Conservation (phyloP, 371 early-diverging fungal genomes). For the Dinochytrium kinnereticum region DNA sequence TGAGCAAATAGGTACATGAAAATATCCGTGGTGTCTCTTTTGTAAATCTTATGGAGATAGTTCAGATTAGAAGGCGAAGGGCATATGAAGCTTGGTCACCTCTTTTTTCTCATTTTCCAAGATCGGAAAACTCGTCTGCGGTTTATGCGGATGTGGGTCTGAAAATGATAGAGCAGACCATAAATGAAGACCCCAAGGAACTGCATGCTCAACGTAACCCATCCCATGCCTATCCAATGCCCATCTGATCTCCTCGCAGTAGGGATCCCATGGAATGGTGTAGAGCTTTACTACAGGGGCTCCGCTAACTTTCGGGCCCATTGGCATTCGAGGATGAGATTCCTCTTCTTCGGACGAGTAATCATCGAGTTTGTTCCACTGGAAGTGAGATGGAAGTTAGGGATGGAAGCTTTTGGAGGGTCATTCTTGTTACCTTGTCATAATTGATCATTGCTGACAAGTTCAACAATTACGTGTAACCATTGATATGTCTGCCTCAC, state of each 20-base stretch:
- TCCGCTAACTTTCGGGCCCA: not conserved
- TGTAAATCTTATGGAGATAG: slow-evolving; percentile 37
- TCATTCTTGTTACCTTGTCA: no score
- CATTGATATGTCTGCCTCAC: no score
- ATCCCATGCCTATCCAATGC: slow-evolving; percentile 48
- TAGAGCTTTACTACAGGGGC: slow-evolving; percentile 14
- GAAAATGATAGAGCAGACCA: slow-evolving; percentile 38
- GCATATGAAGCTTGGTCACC: slow-evolving; percentile 19
- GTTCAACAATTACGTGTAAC: no score
- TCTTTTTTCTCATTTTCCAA: slow-evolving; percentile 45
- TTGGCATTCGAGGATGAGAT: not conserved
- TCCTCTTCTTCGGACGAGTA: slow-evolving; percentile 24
- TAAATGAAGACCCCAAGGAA: slow-evolving; percentile 50
- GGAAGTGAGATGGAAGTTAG: no score
- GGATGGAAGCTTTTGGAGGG: no score
- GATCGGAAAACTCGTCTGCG: slow-evolving; percentile 40
- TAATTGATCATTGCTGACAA: slow-evolving; percentile 17
- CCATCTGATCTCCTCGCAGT: slow-evolving; percentile 46
- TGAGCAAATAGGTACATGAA: slow-evolving; percentile 50
- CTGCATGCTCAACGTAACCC: slow-evolving; percentile 35
- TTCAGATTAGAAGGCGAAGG: not conserved
- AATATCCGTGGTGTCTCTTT: slow-evolving; percentile 42
- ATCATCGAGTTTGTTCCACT: slow-evolving; percentile 31
- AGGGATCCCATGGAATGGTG: slow-evolving; percentile 44
- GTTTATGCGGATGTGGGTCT: slow-evolving; percentile 36